Base-by-base conservation (phyloP, 352 stramenopile genomes). In the Thalassiosira oceanica region DNA sequence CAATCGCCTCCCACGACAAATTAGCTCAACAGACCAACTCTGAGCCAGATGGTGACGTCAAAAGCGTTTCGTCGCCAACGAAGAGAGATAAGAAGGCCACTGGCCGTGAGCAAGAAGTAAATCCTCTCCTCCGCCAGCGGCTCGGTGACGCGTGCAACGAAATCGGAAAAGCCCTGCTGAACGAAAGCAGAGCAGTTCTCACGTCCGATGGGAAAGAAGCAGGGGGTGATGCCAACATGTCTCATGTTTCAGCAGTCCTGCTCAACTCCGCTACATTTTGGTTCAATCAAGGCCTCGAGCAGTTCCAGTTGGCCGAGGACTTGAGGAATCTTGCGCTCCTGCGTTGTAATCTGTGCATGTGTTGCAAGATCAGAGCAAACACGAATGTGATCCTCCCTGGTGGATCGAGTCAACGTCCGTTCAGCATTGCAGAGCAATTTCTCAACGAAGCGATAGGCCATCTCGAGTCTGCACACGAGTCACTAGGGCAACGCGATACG, bases 71-170 rank as follows among this genome's bases (percentile, higher is more conserved):
- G n/a, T n/a, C n/a, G n/a, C n/a, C n/a, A n/a, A n/a, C n/a, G n/a
- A n/a, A n/a, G n/a, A n/a, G n/a, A n/a, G 37, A 7, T 8, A 5
- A 7, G 7, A 46, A 46, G 37, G 37, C 24, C 5, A 13, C n/a
- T n/a, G n/a, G n/a, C 8, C 7, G n/a, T 37, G 7, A 37, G n/a
- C 31, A 37, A 37, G 37, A 7, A 20, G n/a, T 85, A n/a, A 36
- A 78, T 1, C 58, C 66, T 52, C 50, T 91, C 20, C 60, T 91
- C 7, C 68, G 62, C 8, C 74, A 88, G 64, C 28, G 84, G 13
- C 63, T 88, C 11, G 84, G 84, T 26, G 84, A 91, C 71, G 57
- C 84, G 7, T 89, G 75, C 50, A 91, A 91, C 60, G 84, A 91
- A 63, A 80, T 84, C 11, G 84, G 84, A 0, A 86, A 89, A 54